phyloP scores from a whole-genome alignment of 805 yeast species.

The Starmerella asiatica region DNA sequence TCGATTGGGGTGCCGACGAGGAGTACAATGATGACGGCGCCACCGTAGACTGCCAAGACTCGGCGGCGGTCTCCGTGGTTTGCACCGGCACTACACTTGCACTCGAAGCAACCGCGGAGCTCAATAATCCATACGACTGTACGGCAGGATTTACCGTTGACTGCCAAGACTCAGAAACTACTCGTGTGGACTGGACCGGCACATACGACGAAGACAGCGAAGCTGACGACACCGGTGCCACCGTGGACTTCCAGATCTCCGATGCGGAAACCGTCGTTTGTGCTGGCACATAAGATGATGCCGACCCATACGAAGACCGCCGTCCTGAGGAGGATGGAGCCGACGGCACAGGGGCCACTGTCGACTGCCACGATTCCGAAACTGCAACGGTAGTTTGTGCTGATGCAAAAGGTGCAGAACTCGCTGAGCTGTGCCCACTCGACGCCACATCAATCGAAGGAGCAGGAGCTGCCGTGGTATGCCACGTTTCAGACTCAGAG shows the following conservation, averaged over 20 bases:
- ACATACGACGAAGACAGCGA: slow-evolving; percentile 1
- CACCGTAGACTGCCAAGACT: not conserved
- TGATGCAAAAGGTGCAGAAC: not conserved
- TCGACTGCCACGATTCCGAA: not conserved
- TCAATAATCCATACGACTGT: not conserved
- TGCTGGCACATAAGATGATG: slow-evolving; percentile 5
- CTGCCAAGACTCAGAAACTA: not conserved
- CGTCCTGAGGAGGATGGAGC: not conserved
- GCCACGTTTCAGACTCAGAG: not conserved
- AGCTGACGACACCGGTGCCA: slow-evolving; percentile 20
- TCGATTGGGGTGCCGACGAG: not conserved
- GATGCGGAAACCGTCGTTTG: slow-evolving; percentile 22
- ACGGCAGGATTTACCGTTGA: not conserved
- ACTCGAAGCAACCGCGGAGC: not conserved
- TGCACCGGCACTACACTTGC: not conserved
- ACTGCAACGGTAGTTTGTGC: not conserved
- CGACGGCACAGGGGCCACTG: not conserved
- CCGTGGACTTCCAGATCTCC: slow-evolving; percentile 18
- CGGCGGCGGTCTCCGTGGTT: not conserved
- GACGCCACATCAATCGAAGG: not conserved
- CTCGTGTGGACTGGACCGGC: not conserved
- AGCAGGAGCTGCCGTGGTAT: not conserved
- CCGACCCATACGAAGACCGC: not conserved
- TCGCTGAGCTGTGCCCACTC: not conserved
- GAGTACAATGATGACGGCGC: not conserved